Percentiles rank a stretch among this genome's conserved stretches.
phyloP scores from a whole-genome alignment of 2,329 filamentous ascomycete species.

The Sclerotinia minor region DNA sequence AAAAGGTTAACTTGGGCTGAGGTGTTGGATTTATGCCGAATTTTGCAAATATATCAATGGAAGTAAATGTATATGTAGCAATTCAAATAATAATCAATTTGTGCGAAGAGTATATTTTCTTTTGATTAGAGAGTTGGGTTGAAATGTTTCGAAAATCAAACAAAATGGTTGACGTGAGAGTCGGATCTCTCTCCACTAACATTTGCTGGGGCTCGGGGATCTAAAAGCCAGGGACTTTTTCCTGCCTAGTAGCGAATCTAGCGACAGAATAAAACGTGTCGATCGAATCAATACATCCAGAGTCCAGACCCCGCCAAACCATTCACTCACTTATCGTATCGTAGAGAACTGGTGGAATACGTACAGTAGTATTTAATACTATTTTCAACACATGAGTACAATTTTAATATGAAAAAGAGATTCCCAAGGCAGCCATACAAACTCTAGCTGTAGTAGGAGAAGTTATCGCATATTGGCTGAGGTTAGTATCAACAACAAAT shows the following conservation, averaged over 20 bases:
- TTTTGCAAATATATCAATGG: neutral
- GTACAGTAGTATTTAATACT: no score
- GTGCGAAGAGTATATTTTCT: conserved; percentile 13
- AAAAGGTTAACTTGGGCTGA: neutral
- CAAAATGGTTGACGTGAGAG: no score
- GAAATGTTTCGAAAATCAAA: neutral
- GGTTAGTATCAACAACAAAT: neutral
- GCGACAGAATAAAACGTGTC: neutral
- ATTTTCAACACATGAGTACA: no score
- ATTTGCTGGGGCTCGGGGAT: neutral
- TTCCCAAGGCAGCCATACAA: neutral
- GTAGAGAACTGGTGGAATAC: no score
- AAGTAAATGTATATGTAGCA: neutral
- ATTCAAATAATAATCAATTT: neutral
- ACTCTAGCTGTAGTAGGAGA: neutral
- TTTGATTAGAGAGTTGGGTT: conserved; percentile 7
- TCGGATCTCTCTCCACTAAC: no score
- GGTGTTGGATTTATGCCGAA: neutral
- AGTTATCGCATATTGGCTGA: neutral
- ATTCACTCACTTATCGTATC: conserved; percentile 1
- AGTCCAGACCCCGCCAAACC: neutral
- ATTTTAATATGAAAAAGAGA: neutral
- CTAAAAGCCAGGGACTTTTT: conserved; percentile 1
- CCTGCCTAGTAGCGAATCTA: neutral
- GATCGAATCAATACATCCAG: conserved; percentile 1